These are phyloP conservation scores for Nigrospora osmanthi DNA, from an alignment of 2,329 filamentous ascomycete genomes.

Conservation along the genomic window DNA sequence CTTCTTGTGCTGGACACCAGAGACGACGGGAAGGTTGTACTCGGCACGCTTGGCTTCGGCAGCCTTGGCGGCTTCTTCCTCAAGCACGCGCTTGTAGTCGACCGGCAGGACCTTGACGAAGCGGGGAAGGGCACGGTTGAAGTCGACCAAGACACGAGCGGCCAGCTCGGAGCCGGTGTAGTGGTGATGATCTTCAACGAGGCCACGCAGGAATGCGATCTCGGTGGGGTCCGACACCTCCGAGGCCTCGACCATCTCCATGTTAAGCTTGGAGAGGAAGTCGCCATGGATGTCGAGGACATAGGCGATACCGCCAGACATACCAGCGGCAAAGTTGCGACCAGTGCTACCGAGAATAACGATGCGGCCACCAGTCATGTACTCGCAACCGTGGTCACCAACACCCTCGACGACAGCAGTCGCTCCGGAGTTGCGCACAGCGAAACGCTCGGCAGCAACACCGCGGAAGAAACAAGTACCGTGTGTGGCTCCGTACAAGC, in stretches of 20 bases:
- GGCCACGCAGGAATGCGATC: constrained; percentile 80
- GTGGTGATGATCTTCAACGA: constrained; percentile 95
- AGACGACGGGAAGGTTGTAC: constrained; percentile 71
- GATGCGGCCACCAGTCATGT: constrained; percentile 95
- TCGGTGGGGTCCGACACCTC: constrained; percentile 77
- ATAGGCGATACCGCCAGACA: constrained; percentile 97
- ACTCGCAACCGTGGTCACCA: constrained; percentile 95
- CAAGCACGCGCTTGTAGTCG: constrained; percentile 90
- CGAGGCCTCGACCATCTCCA: constrained; percentile 92
- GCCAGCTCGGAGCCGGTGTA: constrained; percentile 95
- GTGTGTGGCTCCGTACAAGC: constrained; percentile 85
- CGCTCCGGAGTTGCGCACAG: constrained; percentile 91
- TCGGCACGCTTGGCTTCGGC: constrained; percentile 78
- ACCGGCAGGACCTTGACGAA: constrained; percentile 91
- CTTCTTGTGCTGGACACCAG: constrained; percentile 59
- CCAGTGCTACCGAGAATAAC: constrained; percentile 82
- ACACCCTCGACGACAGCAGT: constrained; percentile 94
- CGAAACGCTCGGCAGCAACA: constrained; percentile 92
- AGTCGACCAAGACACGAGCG: constrained; percentile 89
- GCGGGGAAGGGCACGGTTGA: constrained; percentile 79
- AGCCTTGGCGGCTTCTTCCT: constrained; percentile 78
- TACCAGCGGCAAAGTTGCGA: constrained; percentile 95
- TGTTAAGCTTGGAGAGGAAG: constrained; percentile 90
- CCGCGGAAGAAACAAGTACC: constrained; percentile 96
- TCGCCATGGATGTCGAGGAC: constrained; percentile 84